These are phyloP conservation scores for Lentinula lateritia DNA, from an alignment of 768 basidiomycete species.

Conservation along the genomic window DNA sequence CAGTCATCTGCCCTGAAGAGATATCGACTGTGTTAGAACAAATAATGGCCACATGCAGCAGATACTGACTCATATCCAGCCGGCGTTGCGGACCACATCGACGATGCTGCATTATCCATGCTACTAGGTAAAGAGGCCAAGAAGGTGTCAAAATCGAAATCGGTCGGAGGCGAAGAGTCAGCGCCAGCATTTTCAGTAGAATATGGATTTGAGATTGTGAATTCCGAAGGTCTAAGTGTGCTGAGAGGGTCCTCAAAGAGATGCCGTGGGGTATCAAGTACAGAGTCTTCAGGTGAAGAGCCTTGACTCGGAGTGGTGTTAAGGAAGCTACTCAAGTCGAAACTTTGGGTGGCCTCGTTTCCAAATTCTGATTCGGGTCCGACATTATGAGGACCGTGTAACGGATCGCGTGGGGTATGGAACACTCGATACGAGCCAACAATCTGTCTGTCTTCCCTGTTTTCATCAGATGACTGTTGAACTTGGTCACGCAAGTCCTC, in stretches of 20 bases:
- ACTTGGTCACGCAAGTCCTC: not conserved
- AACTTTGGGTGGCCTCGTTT: not conserved
- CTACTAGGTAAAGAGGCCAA: constrained; percentile 18
- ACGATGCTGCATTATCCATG: constrained; percentile 46
- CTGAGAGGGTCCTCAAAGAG: not conserved
- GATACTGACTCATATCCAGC: constrained; percentile 54
- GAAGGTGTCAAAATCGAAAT: constrained; percentile 9
- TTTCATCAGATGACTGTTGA: not conserved
- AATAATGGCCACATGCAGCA: constrained; percentile 2
- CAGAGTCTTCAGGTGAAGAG: not conserved
- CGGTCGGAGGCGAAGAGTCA: not conserved
- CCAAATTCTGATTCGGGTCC: not conserved
- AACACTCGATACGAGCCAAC: not conserved
- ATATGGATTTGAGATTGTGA: not conserved
- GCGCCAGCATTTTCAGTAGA: not conserved
- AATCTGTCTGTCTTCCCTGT: not conserved
- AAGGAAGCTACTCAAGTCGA: not conserved
- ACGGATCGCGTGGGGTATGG: not conserved
- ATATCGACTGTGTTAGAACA: not conserved
- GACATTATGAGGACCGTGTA: not conserved
- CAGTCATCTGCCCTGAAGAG: constrained; percentile 34
- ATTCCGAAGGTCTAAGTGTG: not conserved
- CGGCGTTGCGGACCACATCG: constrained; percentile 61
- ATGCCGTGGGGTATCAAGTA: not conserved
- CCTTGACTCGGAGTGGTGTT: not conserved